Evolutionary conservation across 169 alveolate genomes (phyloP).

Genomic region (Eimeria acervulina): DNA sequence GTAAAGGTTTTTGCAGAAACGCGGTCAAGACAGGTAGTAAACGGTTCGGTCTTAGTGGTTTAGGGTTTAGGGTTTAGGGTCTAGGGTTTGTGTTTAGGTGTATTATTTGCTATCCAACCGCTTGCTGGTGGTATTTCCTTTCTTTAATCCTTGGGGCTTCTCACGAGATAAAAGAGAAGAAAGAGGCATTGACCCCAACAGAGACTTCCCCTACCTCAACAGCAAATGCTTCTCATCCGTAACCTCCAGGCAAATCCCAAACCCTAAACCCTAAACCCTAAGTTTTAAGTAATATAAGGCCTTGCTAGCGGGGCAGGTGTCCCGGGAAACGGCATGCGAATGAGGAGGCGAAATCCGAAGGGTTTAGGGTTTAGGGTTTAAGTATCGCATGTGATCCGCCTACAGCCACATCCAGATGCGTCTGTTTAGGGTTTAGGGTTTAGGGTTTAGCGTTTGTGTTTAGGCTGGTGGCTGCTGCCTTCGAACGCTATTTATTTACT

Average conservation of each 20-base stretch:
- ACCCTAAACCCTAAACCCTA: background rate
- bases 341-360: background rate
- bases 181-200: conserved; percentile 74
- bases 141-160: conserved; percentile 52
- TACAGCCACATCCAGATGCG: background rate
- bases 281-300: background rate
- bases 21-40: background rate
- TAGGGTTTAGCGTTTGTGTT: background rate
- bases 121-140: conserved; percentile 57
- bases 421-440: background rate
- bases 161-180: conserved; percentile 57
- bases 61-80: conserved; percentile 9
- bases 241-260: conserved; percentile 38
- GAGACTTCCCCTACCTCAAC: conserved; percentile 81
- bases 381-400: background rate
- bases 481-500: conserved; percentile 77
- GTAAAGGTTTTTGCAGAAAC: too few relatives aligned
- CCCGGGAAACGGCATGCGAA: background rate
- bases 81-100: conserved; percentile 23
- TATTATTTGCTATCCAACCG: conserved; percentile 45
- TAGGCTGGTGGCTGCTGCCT: conserved; percentile 13
- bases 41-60: background rate
- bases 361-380: conserved; percentile 22
- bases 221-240: background rate
- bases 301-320: background rate